Evolutionary conservation across 1,284 basidiomycete species (phyloP).

Genomic region (Puccinia brachypodii): DNA sequence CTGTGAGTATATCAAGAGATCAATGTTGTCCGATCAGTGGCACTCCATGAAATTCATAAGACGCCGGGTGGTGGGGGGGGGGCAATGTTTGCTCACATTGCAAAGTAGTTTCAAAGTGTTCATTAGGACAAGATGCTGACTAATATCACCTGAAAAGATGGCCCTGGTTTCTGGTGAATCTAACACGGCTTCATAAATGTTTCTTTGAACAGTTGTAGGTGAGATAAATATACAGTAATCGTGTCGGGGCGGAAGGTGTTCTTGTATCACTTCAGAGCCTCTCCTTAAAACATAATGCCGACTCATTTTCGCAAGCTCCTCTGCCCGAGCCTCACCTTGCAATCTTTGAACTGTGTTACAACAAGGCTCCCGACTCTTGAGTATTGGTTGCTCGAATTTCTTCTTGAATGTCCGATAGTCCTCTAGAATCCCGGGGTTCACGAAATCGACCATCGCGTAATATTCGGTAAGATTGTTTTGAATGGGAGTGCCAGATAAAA

Average conservation of each 20-base stretch:
- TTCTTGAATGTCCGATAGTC: conserved; percentile 54
- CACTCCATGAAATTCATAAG: not conserved
- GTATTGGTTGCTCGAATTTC: conserved; percentile 83
- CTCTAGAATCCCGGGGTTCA: conserved; percentile 81
- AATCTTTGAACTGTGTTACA: conserved; percentile 71
- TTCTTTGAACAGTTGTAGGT: conserved; percentile 75
- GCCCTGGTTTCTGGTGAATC: conserved; percentile 68
- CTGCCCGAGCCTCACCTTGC: conserved; percentile 67
- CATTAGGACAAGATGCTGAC: conserved; percentile 80
- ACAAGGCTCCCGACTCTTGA: conserved; percentile 78
- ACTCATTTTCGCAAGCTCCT: conserved; percentile 68
- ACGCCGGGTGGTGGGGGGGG: not conserved
- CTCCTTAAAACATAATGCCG: conserved; percentile 86
- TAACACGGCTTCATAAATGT: conserved; percentile 75
- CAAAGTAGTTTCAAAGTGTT: conserved; percentile 81
- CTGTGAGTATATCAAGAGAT: not conserved
- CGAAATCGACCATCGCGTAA: conserved; percentile 95
- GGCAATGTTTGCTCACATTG: conserved; percentile 72
- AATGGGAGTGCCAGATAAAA: conserved; percentile 89
- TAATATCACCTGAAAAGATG: conserved; percentile 68
- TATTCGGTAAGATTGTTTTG: conserved; percentile 93
- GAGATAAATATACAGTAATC: conserved; percentile 91
- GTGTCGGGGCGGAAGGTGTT: conserved; percentile 85
- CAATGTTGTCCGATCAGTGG: not conserved
- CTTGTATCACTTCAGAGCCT: conserved; percentile 72